These are phyloP conservation scores for Penicillium polonicum DNA, from an alignment of 2,329 filamentous ascomycete genomes.

Conservation along the genomic window DNA sequence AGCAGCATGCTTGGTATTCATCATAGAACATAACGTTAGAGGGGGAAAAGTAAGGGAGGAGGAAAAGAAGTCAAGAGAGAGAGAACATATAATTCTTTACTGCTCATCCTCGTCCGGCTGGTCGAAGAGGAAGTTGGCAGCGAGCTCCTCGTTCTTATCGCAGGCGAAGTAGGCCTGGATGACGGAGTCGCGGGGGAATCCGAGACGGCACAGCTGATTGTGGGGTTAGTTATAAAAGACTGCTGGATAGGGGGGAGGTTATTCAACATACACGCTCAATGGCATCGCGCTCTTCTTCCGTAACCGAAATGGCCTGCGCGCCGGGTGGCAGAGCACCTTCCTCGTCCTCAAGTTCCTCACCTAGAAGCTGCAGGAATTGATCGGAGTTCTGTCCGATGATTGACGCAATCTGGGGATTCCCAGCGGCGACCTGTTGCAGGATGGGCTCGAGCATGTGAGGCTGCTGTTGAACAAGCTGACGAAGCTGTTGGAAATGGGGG, in stretches of 20 bases:
- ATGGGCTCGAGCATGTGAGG: slow-evolving; percentile 99
- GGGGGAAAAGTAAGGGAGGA: background rate
- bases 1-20: slow-evolving; percentile 31
- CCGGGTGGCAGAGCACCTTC: slow-evolving; percentile 77
- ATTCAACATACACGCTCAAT: slow-evolving; percentile 79
- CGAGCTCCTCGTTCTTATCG: slow-evolving; percentile 98
- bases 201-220: slow-evolving; percentile 77
- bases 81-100: slow-evolving; percentile 17
- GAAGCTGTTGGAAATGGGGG: slow-evolving; percentile 94
- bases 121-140: slow-evolving; percentile 97
- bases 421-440: slow-evolving; percentile 88
- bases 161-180: slow-evolving; percentile 99
- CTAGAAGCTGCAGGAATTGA: slow-evolving; percentile 85
- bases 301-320: slow-evolving; percentile 84
- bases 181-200: slow-evolving; percentile 87
- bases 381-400: slow-evolving; percentile 90
- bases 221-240: slow-evolving; percentile 17
- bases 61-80: slow-evolving; percentile 1
- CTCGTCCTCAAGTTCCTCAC: slow-evolving; percentile 75
- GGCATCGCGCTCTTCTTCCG: slow-evolving; percentile 92
- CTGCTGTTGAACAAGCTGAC: slow-evolving; percentile 95
- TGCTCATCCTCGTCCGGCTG: slow-evolving; percentile 78
- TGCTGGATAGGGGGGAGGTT: background rate
- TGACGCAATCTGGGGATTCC: slow-evolving; percentile 90
- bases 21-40: slow-evolving; percentile 26